Evolutionary conservation across 1,284 basidiomycete species (phyloP).

Genomic region (Ganoderma meredithae): DNA sequence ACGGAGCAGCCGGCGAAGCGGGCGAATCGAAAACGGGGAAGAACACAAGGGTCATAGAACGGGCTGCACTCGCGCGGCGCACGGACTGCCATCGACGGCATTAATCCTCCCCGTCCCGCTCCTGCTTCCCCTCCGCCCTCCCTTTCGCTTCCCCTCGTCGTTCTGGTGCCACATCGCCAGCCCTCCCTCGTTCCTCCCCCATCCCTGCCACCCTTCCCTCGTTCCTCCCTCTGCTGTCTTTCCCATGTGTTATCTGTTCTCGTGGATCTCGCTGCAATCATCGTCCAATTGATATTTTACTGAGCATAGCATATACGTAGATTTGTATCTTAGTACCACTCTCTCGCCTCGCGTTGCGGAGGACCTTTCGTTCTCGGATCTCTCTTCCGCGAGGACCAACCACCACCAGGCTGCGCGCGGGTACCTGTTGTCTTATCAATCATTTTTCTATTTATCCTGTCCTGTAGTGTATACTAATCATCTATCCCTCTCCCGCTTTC

Average conservation of each 20-base stretch:
- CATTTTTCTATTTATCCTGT: slow-evolving; percentile 43
- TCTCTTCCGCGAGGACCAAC: slow-evolving; percentile 31
- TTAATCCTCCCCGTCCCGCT: slow-evolving; percentile 42
- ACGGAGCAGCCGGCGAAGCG: slow-evolving; percentile 54
- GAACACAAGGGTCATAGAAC: slow-evolving; percentile 52
- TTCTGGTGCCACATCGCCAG: slow-evolving; percentile 1
- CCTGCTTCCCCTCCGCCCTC: slow-evolving; percentile 29
- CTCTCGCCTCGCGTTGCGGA: slow-evolving; percentile 18
- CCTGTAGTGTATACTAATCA: slow-evolving; percentile 46
- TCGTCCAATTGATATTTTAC: slow-evolving; percentile 43
- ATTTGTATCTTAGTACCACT: slow-evolving; percentile 50
- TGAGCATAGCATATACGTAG: slow-evolving; percentile 50
- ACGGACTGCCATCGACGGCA: slow-evolving; percentile 35
- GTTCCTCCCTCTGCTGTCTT: slow-evolving; percentile 7
- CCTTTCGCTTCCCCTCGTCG: background rate
- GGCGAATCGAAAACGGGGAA: slow-evolving; percentile 56
- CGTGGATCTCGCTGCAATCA: slow-evolving; percentile 36
- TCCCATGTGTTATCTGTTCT: slow-evolving; percentile 33
- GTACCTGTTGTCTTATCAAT: slow-evolving; percentile 39
- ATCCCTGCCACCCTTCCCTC: background rate
- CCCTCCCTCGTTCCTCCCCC: background rate
- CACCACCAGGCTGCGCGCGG: slow-evolving; percentile 35
- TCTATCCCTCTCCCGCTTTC: slow-evolving; percentile 21
- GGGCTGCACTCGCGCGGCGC: slow-evolving; percentile 11
- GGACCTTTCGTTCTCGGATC: slow-evolving; percentile 4